Evolutionary conservation across 2,329 filamentous ascomycete species (phyloP).

Genomic region (Chaetomium strumarium): DNA sequence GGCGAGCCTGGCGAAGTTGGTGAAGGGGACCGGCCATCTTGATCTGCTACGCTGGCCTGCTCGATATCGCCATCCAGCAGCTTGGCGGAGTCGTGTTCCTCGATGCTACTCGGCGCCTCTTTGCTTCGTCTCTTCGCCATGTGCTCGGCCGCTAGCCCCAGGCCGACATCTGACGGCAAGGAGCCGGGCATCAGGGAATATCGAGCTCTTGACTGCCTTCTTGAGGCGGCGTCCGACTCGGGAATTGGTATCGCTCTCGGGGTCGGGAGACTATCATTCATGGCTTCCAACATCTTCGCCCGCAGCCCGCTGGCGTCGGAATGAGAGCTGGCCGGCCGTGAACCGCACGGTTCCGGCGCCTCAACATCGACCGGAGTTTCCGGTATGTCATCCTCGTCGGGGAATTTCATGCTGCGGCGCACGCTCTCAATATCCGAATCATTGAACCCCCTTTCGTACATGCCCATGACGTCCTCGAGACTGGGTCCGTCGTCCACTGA

Average conservation of each 20-base stretch:
- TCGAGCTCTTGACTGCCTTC: slow-evolving; percentile 36
- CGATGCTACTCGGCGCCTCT: slow-evolving; percentile 15
- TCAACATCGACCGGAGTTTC: slow-evolving; percentile 5
- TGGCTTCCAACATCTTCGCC: slow-evolving; percentile 36
- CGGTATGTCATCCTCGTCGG: slow-evolving; percentile 26
- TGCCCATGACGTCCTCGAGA: slow-evolving; percentile 63
- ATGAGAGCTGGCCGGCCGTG: slow-evolving; percentile 33
- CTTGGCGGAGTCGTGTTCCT: slow-evolving; percentile 48
- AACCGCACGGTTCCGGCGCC: slow-evolving; percentile 21
- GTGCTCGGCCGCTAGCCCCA: slow-evolving; percentile 29
- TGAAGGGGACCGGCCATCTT: slow-evolving; percentile 4
- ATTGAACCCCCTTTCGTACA: slow-evolving; percentile 60
- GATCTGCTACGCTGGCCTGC: neutral
- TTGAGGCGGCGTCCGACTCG: slow-evolving; percentile 4
- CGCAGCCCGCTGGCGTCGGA: slow-evolving; percentile 36
- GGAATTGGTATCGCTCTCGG: slow-evolving; percentile 23
- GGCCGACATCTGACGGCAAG: slow-evolving; percentile 29
- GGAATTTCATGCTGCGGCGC: slow-evolving; percentile 21
- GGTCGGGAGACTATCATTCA: slow-evolving; percentile 32
- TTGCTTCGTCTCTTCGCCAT: slow-evolving; percentile 18
- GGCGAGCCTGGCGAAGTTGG: slow-evolving; percentile 11
- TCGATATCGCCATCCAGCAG: slow-evolving; percentile 33
- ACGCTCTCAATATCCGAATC: slow-evolving; percentile 39
- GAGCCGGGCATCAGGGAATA: slow-evolving; percentile 32
- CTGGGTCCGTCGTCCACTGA: slow-evolving; percentile 50